A percentile compares a stretch with the other conserved stretches of the same genome.
Conservation (phyloP, 371 early-diverging fungal species). For the Lichtheimia ramosa region DNA sequence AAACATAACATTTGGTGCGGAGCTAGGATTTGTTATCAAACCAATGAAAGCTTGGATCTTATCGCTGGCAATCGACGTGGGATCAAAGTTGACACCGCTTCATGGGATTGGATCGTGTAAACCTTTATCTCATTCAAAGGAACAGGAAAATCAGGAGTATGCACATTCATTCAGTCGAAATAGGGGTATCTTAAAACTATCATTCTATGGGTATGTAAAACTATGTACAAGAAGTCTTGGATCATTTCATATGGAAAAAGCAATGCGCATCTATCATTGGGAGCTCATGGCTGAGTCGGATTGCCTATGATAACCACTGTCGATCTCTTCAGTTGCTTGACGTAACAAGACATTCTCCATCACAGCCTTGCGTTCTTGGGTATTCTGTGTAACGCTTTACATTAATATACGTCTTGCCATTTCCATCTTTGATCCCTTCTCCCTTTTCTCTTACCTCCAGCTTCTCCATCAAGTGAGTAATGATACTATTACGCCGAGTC, state of each 20-base stretch:
- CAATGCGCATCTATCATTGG: not conserved
- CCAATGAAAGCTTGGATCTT: too few species aligned
- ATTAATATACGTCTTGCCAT: slow-evolving; percentile 4
- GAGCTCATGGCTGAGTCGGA: not conserved
- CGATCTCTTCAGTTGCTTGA: slow-evolving; percentile 34
- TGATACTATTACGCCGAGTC: slow-evolving; percentile 17
- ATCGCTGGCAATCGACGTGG: too few species aligned
- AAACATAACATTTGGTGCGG: too few species aligned
- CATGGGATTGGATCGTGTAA: too few species aligned
- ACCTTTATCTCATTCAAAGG: too few species aligned
- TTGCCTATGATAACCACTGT: not conserved
- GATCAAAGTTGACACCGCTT: too few species aligned
- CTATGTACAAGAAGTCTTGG: not conserved
- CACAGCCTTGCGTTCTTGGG: slow-evolving; percentile 34
- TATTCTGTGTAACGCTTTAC: slow-evolving; percentile 13
- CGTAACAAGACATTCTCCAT: slow-evolving; percentile 38
- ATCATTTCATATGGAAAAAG: not conserved
- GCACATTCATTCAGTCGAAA: not conserved
- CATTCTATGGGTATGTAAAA: not conserved
- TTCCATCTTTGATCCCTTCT: slow-evolving; percentile 19
- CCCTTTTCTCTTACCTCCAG: slow-evolving; percentile 3
- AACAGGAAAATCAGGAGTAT: too few species aligned
- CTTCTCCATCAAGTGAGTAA: slow-evolving; percentile 17
- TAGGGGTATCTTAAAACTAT: not conserved
- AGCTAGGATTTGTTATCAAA: too few species aligned